phyloP scores from a whole-genome alignment of 2,329 filamentous ascomycete genomes.

The Fusarium sp. region DNA sequence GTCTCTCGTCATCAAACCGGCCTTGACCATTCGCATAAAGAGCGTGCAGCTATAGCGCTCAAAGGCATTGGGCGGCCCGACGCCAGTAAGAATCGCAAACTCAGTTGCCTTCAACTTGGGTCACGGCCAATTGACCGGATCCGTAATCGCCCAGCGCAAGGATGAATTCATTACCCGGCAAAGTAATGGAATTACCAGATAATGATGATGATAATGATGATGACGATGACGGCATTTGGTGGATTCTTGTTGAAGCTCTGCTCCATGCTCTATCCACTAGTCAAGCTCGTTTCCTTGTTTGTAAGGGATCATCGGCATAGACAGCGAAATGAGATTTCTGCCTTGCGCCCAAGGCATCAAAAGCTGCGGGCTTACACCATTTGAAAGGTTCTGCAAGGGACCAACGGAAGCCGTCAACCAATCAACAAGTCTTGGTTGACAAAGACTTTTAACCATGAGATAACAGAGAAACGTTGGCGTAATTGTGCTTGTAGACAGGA shows the following conservation, averaged over 20 bases:
- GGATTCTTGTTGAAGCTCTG: constrained; percentile 18
- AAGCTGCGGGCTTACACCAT: constrained; percentile 22
- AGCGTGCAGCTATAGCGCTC: constrained; percentile 34
- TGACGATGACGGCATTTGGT: constrained; percentile 38
- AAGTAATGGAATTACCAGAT: constrained; percentile 9
- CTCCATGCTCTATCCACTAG: constrained; percentile 12
- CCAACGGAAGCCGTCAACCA: constrained; percentile 25
- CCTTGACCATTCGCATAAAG: constrained; percentile 27
- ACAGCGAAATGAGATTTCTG: constrained; percentile 28
- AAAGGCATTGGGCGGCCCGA: constrained; percentile 6
- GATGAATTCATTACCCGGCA: constrained; percentile 4
- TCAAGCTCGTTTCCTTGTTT: constrained; percentile 42
- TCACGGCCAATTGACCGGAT: constrained; percentile 14
- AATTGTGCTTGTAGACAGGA: constrained; percentile 15
- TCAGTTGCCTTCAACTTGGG: background rate
- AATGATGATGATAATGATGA: constrained; percentile 26
- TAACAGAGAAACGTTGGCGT: constrained; percentile 26
- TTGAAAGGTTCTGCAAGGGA: constrained; percentile 37
- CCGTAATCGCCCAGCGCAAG: constrained; percentile 3
- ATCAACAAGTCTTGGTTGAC: constrained; percentile 25
- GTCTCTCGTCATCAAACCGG: constrained; percentile 27
- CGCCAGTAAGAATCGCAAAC: constrained; percentile 11
- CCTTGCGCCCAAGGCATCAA: constrained; percentile 44
- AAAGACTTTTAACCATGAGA: constrained; percentile 18
- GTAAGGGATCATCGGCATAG: constrained; percentile 36